These are phyloP conservation scores for Histomonas meleagridis DNA, from an alignment of 208 protist genomes.

Conservation along the genomic window DNA sequence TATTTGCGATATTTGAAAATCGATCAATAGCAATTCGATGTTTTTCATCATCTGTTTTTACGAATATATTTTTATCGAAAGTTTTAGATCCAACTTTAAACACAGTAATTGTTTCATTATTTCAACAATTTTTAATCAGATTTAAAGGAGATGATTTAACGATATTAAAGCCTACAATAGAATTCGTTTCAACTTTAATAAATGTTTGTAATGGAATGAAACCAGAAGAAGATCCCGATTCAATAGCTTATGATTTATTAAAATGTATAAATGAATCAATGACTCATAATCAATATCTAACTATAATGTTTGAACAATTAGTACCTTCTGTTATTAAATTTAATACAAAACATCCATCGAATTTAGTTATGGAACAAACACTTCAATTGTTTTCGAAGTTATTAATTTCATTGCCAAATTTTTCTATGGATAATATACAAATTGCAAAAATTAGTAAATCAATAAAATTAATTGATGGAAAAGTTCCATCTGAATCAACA, in stretches of 20 bases:
- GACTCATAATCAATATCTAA: too few species aligned
- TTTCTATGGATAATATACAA: background rate
- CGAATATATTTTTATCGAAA: background rate
- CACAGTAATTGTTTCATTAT: too few species aligned
- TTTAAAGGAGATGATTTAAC: too few species aligned
- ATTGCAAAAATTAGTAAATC: background rate
- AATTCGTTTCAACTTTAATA: too few species aligned
- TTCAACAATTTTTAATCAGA: too few species aligned
- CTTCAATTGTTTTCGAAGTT: background rate
- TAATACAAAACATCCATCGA: background rate
- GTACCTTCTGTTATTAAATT: background rate
- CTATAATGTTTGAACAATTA: background rate
- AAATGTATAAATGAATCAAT: too few species aligned
- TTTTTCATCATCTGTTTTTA: constrained; percentile 13
- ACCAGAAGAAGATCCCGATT: too few species aligned
- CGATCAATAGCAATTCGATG: background rate
- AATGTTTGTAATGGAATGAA: too few species aligned
- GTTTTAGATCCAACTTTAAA: background rate
- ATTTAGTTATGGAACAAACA: background rate
- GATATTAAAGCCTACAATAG: too few species aligned
- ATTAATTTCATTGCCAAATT: background rate
- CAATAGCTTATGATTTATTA: too few species aligned
- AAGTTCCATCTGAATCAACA: background rate
- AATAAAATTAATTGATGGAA: background rate
- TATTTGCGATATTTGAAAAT: background rate